Percentiles rank a stretch among this genome's conserved stretches.
phyloP scores from a whole-genome alignment of 257 asterid genomes.

The Avicennia marina region DNA sequence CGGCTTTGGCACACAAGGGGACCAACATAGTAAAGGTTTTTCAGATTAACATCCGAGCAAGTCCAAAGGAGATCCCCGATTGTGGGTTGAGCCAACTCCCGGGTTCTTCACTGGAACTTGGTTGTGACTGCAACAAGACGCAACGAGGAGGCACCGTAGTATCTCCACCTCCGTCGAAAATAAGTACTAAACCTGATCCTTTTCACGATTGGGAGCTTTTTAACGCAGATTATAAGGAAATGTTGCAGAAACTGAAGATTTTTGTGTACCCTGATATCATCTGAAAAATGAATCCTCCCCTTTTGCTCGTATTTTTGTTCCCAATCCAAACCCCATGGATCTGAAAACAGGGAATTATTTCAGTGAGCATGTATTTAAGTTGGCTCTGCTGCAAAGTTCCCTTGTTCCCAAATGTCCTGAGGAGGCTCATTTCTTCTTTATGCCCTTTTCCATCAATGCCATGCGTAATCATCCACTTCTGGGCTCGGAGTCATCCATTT shows the following conservation, averaged over 20 bases:
- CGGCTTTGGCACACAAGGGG: not conserved
- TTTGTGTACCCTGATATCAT: slow-evolving; percentile 54
- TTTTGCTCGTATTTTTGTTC: slow-evolving; percentile 42
- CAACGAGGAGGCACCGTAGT: not conserved
- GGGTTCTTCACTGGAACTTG: not conserved
- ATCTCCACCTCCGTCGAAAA: not conserved
- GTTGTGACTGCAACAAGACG: slow-evolving; percentile 1
- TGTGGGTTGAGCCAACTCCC: too few relatives aligned
- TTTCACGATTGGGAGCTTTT: slow-evolving; percentile 66
- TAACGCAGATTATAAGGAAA: slow-evolving; percentile 47
- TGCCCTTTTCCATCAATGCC: slow-evolving; percentile 75
- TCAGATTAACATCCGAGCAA: not conserved
- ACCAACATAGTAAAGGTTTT: not conserved
- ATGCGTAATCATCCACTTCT: slow-evolving; percentile 65
- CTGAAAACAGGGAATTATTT: slow-evolving; percentile 69
- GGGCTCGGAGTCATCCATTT: slow-evolving; percentile 46
- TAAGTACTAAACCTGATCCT: slow-evolving; percentile 22
- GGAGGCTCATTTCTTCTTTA: slow-evolving; percentile 60
- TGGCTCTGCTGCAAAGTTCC: slow-evolving; percentile 53
- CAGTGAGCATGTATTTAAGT: slow-evolving; percentile 79
- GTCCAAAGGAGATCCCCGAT: too few relatives aligned
- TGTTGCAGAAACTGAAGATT: slow-evolving; percentile 45
- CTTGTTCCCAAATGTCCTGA: slow-evolving; percentile 39
- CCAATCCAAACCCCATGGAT: slow-evolving; percentile 46
- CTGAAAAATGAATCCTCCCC: slow-evolving; percentile 28